Evolutionary conservation across 2,329 filamentous ascomycete genomes (phyloP).

Genomic region (Fusarium sp.): DNA sequence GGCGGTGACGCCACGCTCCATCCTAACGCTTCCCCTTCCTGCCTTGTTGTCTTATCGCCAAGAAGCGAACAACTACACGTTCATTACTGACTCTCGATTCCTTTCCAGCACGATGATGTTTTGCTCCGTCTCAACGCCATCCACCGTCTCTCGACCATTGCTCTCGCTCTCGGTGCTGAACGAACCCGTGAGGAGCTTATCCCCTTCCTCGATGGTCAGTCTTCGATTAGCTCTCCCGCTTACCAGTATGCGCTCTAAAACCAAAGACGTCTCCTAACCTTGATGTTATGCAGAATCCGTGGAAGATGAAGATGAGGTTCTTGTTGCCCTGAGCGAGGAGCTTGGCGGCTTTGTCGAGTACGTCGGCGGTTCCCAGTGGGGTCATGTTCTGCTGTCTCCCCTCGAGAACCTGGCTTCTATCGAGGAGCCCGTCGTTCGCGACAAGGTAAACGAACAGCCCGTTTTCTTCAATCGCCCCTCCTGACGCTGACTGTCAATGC

Average conservation of each 20-base stretch:
- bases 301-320: constrained; percentile 97
- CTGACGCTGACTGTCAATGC: constrained; percentile 18
- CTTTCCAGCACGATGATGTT: constrained; percentile 90
- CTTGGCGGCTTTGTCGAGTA: constrained; percentile 97
- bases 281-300: constrained; percentile 78
- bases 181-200: constrained; percentile 98
- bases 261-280: constrained; percentile 31
- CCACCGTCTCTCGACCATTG: constrained; percentile 96
- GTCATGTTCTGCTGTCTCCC: constrained; percentile 94
- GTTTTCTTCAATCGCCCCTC: neutral
- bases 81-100: constrained; percentile 33
- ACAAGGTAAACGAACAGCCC: constrained; percentile 75
- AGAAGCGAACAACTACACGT: constrained; percentile 35
- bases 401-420: constrained; percentile 98
- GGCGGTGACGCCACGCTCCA: constrained; percentile 44
- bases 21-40: constrained; percentile 13
- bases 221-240: constrained; percentile 35
- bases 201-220: constrained; percentile 96
- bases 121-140: constrained; percentile 98
- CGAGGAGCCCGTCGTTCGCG: constrained; percentile 95
- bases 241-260: constrained; percentile 17
- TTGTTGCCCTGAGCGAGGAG: constrained; percentile 96
- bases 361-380: constrained; percentile 91
- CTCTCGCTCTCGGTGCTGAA: constrained; percentile 93
- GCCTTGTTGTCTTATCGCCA: constrained; percentile 21